Base-by-base conservation (phyloP, 2,329 filamentous ascomycete species). In the Colletotrichum graminicola region DNA sequence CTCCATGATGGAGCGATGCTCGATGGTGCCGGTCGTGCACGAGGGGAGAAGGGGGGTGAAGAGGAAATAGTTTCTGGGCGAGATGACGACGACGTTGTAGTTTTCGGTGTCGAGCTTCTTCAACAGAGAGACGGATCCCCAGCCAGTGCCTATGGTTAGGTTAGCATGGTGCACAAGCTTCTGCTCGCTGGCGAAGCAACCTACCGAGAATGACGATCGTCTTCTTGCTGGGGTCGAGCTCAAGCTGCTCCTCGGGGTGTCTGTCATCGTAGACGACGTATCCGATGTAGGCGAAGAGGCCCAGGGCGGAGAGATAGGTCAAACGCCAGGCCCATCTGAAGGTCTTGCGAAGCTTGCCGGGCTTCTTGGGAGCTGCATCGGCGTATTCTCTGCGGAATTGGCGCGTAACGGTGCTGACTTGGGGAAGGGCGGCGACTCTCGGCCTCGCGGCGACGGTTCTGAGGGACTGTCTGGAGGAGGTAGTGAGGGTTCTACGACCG, bases 1-100 rank as follows among this genome's bases (percentile, higher is more conserved):
- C 86, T 99, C 96, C 96, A 99, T 99, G 84, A 99, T 99, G 80
- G 95, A 98, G 81, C 96, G 94, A 87, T 98, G 96, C 88, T 99
- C 96, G 82, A 99, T 96, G 77, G 94, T 93, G 78, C 96, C 96
- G 75, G 95, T 98, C 63, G 96, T 98, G 85, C 96, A 99, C 80
- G 95, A 98, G 75, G 96, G 96, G 73, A 99, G 90, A 71, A 99
- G 91, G 72, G 96, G 96, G 39, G 96, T 99, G 89, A 99, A 99
- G 76, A 99, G 92, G 91, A 99, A 99, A 90, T 97, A 99, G 86
- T 99, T 99, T 81, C 96, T 94, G 66, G 96, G 96, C 61, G 96
- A 98, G 82, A 99, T 94, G 81, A 99, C 94, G 80, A 98, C 84
- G 82, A 98, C 95, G 82, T 99, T 98, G 90, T 98, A 99, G 89